Evolutionary conservation across 495 filamentous ascomycete genomes (phyloP).

Genomic region (Aspergillus ellipticus): DNA sequence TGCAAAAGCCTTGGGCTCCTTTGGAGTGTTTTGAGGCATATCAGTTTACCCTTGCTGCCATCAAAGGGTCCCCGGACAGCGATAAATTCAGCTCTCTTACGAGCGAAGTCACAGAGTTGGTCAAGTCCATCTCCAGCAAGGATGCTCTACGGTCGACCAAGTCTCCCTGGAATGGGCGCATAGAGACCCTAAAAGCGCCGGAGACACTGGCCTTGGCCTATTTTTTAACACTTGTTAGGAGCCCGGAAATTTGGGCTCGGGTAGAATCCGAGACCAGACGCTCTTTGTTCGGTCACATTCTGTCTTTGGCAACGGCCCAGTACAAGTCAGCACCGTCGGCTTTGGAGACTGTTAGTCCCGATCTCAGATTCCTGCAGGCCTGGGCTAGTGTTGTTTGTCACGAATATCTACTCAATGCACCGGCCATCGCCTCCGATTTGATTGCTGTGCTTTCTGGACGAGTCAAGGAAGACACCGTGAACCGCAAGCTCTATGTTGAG

Average conservation of each 20-base stretch:
- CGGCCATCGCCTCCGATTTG: slow-evolving; percentile 33
- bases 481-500: slow-evolving; percentile 34
- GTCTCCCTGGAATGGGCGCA: slow-evolving; percentile 38
- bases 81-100: slow-evolving; percentile 25
- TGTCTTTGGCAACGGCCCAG: slow-evolving; percentile 35
- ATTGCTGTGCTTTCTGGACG: slow-evolving; percentile 31
- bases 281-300: slow-evolving; percentile 32
- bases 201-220: slow-evolving; percentile 34
- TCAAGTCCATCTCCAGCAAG: slow-evolving; percentile 25
- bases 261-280: slow-evolving; percentile 27
- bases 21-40: slow-evolving; percentile 43
- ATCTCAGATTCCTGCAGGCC: slow-evolving; percentile 36
- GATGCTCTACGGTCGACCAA: slow-evolving; percentile 29
- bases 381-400: slow-evolving; percentile 44
- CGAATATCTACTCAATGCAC: slow-evolving; percentile 41
- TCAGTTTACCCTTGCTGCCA: slow-evolving; percentile 29
- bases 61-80: slow-evolving; percentile 19
- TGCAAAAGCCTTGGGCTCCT: slow-evolving; percentile 21
- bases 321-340: slow-evolving; percentile 26
- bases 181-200: slow-evolving; percentile 31
- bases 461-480: slow-evolving; percentile 28
- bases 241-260: slow-evolving; percentile 31
- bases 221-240: slow-evolving; percentile 30
- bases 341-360: slow-evolving; percentile 26
- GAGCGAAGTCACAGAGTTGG: slow-evolving; percentile 26